Base-by-base conservation (phyloP, 495 filamentous ascomycete species). In the Neurospora africana region DNA sequence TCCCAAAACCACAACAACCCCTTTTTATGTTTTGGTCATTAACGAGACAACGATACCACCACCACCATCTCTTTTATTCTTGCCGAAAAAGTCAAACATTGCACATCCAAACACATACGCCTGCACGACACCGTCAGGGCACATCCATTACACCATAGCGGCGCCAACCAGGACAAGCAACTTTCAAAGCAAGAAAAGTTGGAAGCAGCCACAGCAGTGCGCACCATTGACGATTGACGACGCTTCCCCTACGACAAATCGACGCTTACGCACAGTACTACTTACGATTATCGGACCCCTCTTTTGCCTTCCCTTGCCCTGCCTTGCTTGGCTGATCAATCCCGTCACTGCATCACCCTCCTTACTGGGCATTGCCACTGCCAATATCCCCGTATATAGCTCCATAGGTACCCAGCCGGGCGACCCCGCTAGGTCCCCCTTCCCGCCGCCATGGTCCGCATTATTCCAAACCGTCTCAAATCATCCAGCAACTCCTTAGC, bases 401-500 rank as follows among this genome's bases (percentile, higher is more conserved):
- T 17, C 43, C 67, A 37, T 33, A 43, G 21, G 58, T 68, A 69
- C 68, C 72, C 68, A 37, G 61, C 68, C 43, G 38, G 70, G 70
- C 65, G 69, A 74, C 77, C 75, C 76, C 78, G 76, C 78, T 71
- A 41, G 41, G 68, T 68, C 68, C 70, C 68, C 65, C 37, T 58
- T 65, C 53, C 23, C 19, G 68, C 41, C 74, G 75, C 73, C 81
- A 94, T 93, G 91, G 90, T 92, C 76, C 91, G 91, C 79, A 86
- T 92, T 76, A 86, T 93, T 43, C 91, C 91, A 73, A 88, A 86
- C 79, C 90, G 91, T 65, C 84, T 93, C 47, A 92, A 91, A 83
- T 82, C 87, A 21, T 89, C 86, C 82, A 86, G 88, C 67, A 87
- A 82, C 78, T 83, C 84, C 35, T 75, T 73, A 67, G 41, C 74